Conservation (phyloP, 148 eudicot species). For the Rheum nobile region DNA sequence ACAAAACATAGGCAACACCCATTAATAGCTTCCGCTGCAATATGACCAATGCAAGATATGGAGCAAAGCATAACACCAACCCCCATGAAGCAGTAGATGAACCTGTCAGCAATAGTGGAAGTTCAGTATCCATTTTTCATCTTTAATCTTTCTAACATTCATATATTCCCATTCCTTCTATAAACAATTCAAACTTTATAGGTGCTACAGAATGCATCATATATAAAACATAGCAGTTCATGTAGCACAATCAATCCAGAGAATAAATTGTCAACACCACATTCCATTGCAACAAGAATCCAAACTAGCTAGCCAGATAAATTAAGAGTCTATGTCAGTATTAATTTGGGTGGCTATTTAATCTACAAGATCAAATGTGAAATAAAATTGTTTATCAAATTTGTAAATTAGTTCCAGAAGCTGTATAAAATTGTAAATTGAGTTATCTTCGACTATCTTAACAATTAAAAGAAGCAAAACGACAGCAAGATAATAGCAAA, state of each 20-base stretch:
- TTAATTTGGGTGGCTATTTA: background rate
- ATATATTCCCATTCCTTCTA: background rate
- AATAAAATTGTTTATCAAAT: background rate
- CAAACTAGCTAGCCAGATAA: background rate
- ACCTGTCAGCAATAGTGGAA: constrained; percentile 38
- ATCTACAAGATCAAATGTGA: background rate
- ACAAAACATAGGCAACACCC: constrained; percentile 83
- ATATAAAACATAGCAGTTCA: background rate
- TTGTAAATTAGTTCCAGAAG: background rate
- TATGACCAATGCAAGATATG: constrained; percentile 61
- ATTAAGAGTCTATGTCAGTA: background rate
- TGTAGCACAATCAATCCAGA: background rate
- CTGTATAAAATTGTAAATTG: too few relatives aligned
- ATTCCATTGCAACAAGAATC: background rate
- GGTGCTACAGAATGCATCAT: background rate
- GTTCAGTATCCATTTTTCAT: background rate
- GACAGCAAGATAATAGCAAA: background rate
- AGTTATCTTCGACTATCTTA: background rate
- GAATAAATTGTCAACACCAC: background rate
- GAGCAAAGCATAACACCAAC: constrained; percentile 46
- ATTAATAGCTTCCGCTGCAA: constrained; percentile 70
- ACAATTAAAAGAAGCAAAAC: background rate
- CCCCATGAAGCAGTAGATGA: constrained; percentile 57
- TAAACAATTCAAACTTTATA: background rate
- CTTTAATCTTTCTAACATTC: background rate